phyloP scores from a whole-genome alignment of 2,329 filamentous ascomycete genomes.

The Simplicillium aogashimaense region DNA sequence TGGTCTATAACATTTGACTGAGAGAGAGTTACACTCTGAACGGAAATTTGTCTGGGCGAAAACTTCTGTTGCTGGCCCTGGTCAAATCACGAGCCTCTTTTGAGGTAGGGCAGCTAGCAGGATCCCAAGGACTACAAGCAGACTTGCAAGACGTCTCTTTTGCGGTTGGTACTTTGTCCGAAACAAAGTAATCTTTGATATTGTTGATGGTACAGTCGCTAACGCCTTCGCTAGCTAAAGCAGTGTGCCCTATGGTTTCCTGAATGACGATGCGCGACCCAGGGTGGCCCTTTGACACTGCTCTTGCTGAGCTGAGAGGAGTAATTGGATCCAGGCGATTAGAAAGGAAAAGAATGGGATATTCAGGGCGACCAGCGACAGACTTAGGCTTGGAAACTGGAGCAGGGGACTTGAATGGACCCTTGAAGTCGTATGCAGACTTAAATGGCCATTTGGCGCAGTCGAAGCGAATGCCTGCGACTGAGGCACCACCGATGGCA shows the following conservation, averaged over 20 bases:
- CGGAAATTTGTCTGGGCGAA: neutral
- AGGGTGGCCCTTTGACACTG: slow-evolving; percentile 4
- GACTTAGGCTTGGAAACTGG: too few species aligned
- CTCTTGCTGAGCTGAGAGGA: slow-evolving; percentile 22
- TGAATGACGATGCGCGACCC: slow-evolving; percentile 9
- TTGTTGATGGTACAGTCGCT: neutral
- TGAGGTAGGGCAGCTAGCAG: neutral
- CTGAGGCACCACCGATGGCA: too few species aligned
- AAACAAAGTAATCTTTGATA: neutral
- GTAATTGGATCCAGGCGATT: slow-evolving; percentile 28
- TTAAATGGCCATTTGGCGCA: too few species aligned
- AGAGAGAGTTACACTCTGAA: too few species aligned
- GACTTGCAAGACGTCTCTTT: neutral
- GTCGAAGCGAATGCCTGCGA: too few species aligned
- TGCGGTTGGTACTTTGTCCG: neutral
- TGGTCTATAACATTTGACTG: too few species aligned
- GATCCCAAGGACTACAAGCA: neutral
- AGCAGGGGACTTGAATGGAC: too few species aligned
- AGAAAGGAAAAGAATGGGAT: slow-evolving; percentile 27
- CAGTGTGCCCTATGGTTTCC: slow-evolving; percentile 7
- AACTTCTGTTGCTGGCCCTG: neutral
- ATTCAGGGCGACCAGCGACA: slow-evolving; percentile 15
- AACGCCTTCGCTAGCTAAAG: neutral
- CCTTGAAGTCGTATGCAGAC: too few species aligned
- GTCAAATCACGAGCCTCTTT: neutral